These are phyloP conservation scores for Scleromitrula shiraiana DNA, from an alignment of 2,329 filamentous ascomycete genomes.

Conservation along the genomic window DNA sequence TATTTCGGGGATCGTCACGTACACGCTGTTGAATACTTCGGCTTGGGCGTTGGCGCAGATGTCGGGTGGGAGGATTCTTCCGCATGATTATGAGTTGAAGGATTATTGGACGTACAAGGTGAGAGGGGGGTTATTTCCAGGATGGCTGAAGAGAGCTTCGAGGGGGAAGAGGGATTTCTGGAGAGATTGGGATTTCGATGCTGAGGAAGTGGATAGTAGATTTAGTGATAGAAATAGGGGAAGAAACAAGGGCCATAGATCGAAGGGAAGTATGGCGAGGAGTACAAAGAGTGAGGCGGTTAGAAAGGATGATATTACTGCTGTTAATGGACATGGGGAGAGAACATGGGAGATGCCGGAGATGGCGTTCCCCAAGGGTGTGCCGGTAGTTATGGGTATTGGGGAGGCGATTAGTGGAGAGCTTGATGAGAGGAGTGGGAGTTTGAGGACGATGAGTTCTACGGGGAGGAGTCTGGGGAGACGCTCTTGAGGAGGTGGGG, in stretches of 20 bases:
- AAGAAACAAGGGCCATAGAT: slow-evolving; percentile 7
- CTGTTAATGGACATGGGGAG: slow-evolving; percentile 7
- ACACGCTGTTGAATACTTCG: slow-evolving; percentile 64
- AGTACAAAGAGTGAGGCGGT: slow-evolving; percentile 1
- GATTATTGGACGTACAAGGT: slow-evolving; percentile 76
- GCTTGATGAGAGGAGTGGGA: slow-evolving; percentile 1
- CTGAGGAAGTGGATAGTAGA: slow-evolving; percentile 11
- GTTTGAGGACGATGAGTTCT: slow-evolving; percentile 3
- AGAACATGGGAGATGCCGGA: slow-evolving; percentile 16
- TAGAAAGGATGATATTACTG: neutral
- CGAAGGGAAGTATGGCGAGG: slow-evolving; percentile 10
- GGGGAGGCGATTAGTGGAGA: slow-evolving; percentile 2
- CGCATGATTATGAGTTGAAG: slow-evolving; percentile 66
- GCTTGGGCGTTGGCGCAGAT: slow-evolving; percentile 61
- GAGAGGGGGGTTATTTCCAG: slow-evolving; percentile 65
- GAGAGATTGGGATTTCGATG: slow-evolving; percentile 22
- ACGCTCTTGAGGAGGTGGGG: neutral
- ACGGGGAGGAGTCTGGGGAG: slow-evolving; percentile 2
- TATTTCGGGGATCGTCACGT: slow-evolving; percentile 69
- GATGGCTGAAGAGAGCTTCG: slow-evolving; percentile 56
- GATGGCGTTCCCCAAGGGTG: slow-evolving; percentile 8
- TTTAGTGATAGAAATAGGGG: neutral
- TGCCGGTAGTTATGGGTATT: neutral
- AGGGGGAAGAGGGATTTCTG: slow-evolving; percentile 19
- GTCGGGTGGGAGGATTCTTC: slow-evolving; percentile 62